Percentiles rank a stretch among this genome's conserved stretches.
Conservation (phyloP, 2,329 filamentous ascomycete genomes). For the Thelonectria olida region DNA sequence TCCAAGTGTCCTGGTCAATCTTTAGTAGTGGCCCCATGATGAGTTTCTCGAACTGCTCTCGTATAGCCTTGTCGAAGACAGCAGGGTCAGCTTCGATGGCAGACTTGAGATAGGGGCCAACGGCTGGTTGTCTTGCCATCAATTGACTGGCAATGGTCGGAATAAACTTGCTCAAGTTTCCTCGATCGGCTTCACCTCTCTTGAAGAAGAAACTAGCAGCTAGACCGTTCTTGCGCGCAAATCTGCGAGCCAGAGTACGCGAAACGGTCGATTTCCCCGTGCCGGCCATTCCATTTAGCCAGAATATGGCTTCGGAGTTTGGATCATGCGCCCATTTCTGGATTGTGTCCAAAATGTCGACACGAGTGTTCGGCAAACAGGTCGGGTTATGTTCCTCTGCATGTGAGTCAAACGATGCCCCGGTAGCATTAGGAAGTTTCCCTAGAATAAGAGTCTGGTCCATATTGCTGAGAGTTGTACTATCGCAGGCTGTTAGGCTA, state of each 20-base stretch:
- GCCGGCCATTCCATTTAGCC: constrained; percentile 47
- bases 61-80: constrained; percentile 42
- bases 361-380: constrained; percentile 42
- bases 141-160: constrained; percentile 51
- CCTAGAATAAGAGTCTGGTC: constrained; percentile 19
- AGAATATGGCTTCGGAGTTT: constrained; percentile 42
- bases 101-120: constrained; percentile 38
- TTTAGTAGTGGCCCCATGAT: constrained; percentile 42
- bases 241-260: constrained; percentile 50
- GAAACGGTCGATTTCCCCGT: constrained; percentile 40
- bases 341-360: constrained; percentile 42
- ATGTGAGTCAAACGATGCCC: constrained; percentile 45
- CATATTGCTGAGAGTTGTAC: not conserved
- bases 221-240: not conserved
- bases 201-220: constrained; percentile 39
- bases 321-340: constrained; percentile 39
- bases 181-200: constrained; percentile 50
- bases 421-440: constrained; percentile 29
- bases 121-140: constrained; percentile 35
- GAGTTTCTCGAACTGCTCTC: constrained; percentile 52
- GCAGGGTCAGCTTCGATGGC: constrained; percentile 43
- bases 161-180: constrained; percentile 48
- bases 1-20: not conserved
- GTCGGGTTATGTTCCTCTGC: constrained; percentile 42
- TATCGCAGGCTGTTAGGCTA: not conserved